Base-by-base conservation (phyloP, 2,329 filamentous ascomycete species). In the Alternaria postmessia region DNA sequence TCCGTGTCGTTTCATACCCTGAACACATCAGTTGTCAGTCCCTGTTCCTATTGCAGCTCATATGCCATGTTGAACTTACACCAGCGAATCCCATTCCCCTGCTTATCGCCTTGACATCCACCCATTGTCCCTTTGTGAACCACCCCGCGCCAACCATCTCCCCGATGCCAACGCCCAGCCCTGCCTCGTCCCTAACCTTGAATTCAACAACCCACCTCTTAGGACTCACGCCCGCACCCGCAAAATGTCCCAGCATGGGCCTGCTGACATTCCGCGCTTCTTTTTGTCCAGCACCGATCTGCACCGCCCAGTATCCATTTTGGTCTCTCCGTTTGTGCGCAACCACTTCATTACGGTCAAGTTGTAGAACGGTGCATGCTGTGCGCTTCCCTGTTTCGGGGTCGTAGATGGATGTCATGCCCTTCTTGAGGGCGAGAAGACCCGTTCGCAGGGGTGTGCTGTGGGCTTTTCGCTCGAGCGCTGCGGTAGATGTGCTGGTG, bases 261-360 rank as follows among this genome's bases (percentile, higher is more conserved):
- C 91, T 87, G n/a, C 89, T 90, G 42, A 95, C 87, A 77, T 96
- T 97, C 63, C 83, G 84, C 24, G 91, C 82, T 62, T 90, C 87
- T 76, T 90, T 91, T 76, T 87, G 86, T 4, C 95, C 95, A 48
- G 87, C 83, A 20, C 95, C 95, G 44, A 99, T 82, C 81, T 97
- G 94, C 14, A 98, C 93, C 16, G 94, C 95, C 85, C 88, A 97
- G 82, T 99, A 99, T 20, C 95, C 95, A 78, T 98, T 89, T 74
- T 85, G 83, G 64, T 89, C 83, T 34, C 88, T 83, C 64, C 92
- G 95, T 85, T 97, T 97, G 81, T 92, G 90, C 60, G 90, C 89
- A 39, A 97, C 84, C 8, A 97, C 93, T 81, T 98, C 91, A 62
- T 96, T 93, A 71, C 92, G 86, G 79, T 99, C 95, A 71, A 99